Evolutionary conservation across 345 rosid genomes (phyloP).

Genomic region (Xanthoceras sorbifolium): DNA sequence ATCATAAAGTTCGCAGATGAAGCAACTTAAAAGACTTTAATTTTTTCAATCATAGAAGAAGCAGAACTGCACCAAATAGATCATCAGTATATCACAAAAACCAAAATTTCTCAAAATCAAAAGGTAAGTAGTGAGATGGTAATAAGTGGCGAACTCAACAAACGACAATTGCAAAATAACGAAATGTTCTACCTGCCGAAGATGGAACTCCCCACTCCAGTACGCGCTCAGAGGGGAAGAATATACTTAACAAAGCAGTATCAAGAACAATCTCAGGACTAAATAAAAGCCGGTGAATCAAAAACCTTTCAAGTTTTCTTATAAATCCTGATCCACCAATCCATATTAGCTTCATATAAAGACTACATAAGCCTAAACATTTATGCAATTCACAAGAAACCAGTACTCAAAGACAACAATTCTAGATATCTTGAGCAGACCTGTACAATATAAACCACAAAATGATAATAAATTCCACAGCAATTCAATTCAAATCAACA

Average conservation of each 20-base stretch:
- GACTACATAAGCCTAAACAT: conserved; percentile 6
- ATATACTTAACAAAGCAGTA: conserved; percentile 18
- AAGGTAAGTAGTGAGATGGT: conserved; percentile 8
- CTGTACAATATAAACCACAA: conserved; percentile 10
- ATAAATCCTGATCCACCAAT: conserved; percentile 16
- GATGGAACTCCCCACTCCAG: conserved; percentile 37
- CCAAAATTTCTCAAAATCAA: conserved; percentile 5
- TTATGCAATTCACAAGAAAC: conserved; percentile 4
- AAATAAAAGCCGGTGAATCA: conserved; percentile 11
- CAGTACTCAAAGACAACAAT: not conserved
- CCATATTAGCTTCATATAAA: conserved; percentile 3
- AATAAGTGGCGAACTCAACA: not conserved
- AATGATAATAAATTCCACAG: not conserved
- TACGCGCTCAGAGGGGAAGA: conserved; percentile 26
- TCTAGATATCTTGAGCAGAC: not conserved
- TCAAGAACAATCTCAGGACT: conserved; percentile 29
- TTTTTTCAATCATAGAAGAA: conserved; percentile 17
- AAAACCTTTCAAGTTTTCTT: conserved; percentile 24
- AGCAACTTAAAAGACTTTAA: conserved; percentile 16
- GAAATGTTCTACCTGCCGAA: conserved; percentile 47
- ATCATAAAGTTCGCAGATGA: not conserved
- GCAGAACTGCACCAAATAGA: conserved; percentile 16
- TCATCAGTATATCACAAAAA: conserved; percentile 2
- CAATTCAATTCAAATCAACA: conserved; percentile 5
- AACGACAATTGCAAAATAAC: conserved; percentile 12